Evolutionary conservation across 2,329 filamentous ascomycete genomes (phyloP).

Genomic region (Colletotrichum acutatum): DNA sequence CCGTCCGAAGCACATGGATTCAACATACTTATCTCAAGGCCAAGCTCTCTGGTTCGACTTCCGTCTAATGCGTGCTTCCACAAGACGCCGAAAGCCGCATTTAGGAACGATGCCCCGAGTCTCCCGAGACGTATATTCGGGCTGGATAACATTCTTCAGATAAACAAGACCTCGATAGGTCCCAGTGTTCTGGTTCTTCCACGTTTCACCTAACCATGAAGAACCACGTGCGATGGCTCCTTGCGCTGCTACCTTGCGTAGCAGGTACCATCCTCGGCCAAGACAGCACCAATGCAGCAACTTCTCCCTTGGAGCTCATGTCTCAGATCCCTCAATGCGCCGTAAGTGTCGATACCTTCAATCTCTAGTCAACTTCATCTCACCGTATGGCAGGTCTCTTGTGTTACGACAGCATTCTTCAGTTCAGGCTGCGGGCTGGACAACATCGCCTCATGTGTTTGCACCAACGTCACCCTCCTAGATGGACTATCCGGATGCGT

Average conservation of each 20-base stretch:
- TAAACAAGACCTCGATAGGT: background rate
- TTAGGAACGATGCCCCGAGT: constrained; percentile 15
- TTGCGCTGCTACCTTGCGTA: constrained; percentile 20
- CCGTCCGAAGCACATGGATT: background rate
- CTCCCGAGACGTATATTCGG: background rate
- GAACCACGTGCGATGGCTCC: background rate
- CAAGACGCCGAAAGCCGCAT: background rate
- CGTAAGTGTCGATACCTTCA: background rate
- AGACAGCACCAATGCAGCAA: background rate
- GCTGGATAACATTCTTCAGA: background rate
- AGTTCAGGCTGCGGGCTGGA: constrained; percentile 7
- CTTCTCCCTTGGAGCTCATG: constrained; percentile 13
- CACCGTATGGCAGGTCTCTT: background rate
- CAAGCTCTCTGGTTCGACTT: background rate
- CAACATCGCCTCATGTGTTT: constrained; percentile 15
- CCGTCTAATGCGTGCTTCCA: background rate
- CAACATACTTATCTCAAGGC: constrained; percentile 12
- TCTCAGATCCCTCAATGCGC: constrained; percentile 18
- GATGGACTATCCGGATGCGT: constrained; percentile 17
- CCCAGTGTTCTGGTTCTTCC: background rate
- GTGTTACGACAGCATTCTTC: background rate
- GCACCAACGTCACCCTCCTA: constrained; percentile 26
- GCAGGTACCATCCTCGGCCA: constrained; percentile 10
- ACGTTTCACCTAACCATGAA: constrained; percentile 17
- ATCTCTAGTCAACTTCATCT: background rate